A percentile compares a stretch with the other conserved stretches of the same genome.
phyloP scores from a whole-genome alignment of 495 filamentous ascomycete genomes.

The Talaromyces thailandensis region DNA sequence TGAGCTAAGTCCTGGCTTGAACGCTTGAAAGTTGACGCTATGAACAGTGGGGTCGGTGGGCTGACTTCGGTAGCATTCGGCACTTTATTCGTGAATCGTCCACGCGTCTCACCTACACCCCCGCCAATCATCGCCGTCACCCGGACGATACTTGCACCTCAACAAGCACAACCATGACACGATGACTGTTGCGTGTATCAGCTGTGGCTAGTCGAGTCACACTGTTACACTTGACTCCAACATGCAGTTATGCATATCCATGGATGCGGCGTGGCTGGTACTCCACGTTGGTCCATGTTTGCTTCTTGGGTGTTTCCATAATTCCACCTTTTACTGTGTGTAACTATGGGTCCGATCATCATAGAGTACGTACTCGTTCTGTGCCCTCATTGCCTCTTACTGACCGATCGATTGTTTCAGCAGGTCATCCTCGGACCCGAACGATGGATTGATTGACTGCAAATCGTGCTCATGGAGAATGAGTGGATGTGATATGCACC shows the following conservation, averaged over 20 bases:
- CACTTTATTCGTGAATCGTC: not conserved
- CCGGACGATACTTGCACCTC: not conserved
- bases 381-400: not conserved
- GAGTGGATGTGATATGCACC: not conserved
- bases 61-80: not conserved
- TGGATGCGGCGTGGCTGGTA: not conserved
- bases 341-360: not conserved
- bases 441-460: not conserved
- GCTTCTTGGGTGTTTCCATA: not conserved
- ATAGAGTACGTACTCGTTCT: not conserved
- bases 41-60: not conserved
- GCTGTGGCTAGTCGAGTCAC: not conserved
- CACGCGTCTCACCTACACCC: not conserved
- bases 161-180: not conserved
- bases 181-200: not conserved
- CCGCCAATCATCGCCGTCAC: not conserved
- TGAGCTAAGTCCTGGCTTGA: not conserved
- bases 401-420: not conserved
- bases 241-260: not conserved
- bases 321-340: not conserved
- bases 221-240: not conserved
- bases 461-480: not conserved
- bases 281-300: not conserved
- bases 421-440: not conserved
- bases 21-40: not conserved